These are phyloP conservation scores for Globisporangium yorkense DNA, from an alignment of 352 stramenopile genomes.

Conservation along the genomic window DNA sequence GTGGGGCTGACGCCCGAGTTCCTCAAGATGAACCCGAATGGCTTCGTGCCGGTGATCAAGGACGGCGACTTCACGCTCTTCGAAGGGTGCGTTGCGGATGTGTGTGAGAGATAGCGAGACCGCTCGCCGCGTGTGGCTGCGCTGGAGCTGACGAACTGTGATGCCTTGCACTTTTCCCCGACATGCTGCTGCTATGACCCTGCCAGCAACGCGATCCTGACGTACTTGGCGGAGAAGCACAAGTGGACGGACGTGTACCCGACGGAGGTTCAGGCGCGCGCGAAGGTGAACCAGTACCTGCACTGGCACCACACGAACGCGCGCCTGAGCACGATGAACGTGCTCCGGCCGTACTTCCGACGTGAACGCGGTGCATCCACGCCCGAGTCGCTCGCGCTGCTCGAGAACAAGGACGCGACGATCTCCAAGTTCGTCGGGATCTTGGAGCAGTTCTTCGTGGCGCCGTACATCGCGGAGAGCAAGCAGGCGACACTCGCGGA, in stretches of 20 bases:
- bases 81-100: conserved; percentile 24
- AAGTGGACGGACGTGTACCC: conserved; percentile 42
- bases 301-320: conserved; percentile 66
- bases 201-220: conserved; percentile 15
- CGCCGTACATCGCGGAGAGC: conserved; percentile 20
- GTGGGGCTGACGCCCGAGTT: conserved; percentile 35
- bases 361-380: conserved; percentile 4
- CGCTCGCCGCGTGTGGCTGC: too few relatives aligned
- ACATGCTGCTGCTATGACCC: background rate
- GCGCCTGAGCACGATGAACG: conserved; percentile 34
- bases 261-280: conserved; percentile 28
- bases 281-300: conserved; percentile 61
- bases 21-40: conserved; percentile 48
- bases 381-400: conserved; percentile 12
- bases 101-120: background rate
- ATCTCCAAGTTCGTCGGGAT: conserved; percentile 18
- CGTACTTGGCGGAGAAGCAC: conserved; percentile 17
- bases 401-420: conserved; percentile 16
- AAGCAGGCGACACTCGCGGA: conserved; percentile 30
- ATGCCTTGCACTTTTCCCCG: background rate
- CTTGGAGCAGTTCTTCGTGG: conserved; percentile 28
- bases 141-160: background rate
- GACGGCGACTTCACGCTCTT: conserved; percentile 52
- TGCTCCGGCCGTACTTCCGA: conserved; percentile 30
- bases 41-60: conserved; percentile 39